A percentile compares a stretch with the other conserved stretches of the same genome.
Conservation (phyloP, 2,329 filamentous ascomycete species). For the Verticillium nonalfalfae region DNA sequence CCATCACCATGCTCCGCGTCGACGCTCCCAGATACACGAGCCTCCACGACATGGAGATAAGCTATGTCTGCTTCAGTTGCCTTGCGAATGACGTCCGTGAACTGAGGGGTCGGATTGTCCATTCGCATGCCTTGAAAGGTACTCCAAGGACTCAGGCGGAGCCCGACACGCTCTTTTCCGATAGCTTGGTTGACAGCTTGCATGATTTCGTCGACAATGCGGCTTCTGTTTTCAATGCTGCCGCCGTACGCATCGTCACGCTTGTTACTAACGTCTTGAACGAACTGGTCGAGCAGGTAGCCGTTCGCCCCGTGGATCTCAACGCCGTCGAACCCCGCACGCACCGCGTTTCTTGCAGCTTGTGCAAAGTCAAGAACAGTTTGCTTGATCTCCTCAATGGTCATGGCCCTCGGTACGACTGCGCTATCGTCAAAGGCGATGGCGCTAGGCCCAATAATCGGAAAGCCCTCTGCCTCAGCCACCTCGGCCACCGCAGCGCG, state of each 20-base stretch:
- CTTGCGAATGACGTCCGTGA: constrained; percentile 45
- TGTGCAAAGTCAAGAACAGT: constrained; percentile 51
- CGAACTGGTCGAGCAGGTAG: constrained; percentile 56
- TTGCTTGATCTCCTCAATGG: constrained; percentile 53
- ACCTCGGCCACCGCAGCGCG: constrained; percentile 35
- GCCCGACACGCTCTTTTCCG: constrained; percentile 44
- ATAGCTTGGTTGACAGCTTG: constrained; percentile 42
- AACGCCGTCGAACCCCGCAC: constrained; percentile 63
- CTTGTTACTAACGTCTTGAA: constrained; percentile 42
- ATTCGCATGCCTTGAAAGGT: constrained; percentile 58
- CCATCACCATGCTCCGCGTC: constrained; percentile 23
- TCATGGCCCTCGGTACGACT: constrained; percentile 55
- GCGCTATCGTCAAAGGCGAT: constrained; percentile 37
- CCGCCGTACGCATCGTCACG: constrained; percentile 47
- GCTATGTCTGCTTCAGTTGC: constrained; percentile 45
- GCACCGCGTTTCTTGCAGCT: constrained; percentile 46
- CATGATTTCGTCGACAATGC: constrained; percentile 44
- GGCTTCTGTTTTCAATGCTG: constrained; percentile 42
- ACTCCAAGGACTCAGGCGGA: constrained; percentile 55
- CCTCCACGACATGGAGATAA: constrained; percentile 54
- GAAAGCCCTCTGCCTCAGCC: constrained; percentile 16
- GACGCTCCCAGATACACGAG: constrained; percentile 35
- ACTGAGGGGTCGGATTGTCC: constrained; percentile 56
- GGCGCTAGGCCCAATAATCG: constrained; percentile 16
- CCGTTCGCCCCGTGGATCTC: constrained; percentile 54